Base-by-base conservation (phyloP, 2,329 filamentous ascomycete genomes). In the Stenocarpella maydis region DNA sequence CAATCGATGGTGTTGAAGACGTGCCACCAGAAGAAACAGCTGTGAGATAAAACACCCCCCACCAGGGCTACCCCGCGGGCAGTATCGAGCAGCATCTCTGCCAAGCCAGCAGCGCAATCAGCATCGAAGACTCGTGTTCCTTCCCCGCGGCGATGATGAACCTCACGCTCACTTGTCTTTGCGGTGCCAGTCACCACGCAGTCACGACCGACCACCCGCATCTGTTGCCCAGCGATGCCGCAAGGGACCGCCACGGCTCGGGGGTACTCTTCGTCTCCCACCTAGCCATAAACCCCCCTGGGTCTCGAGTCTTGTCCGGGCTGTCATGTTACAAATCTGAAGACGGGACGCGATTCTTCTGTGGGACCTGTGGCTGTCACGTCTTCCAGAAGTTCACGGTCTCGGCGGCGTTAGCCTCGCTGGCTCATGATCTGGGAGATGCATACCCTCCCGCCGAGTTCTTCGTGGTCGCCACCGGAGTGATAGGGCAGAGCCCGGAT, bases 241-340 rank as follows among this genome's bases (percentile, higher is more conserved):
- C 71, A 31, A 71, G 69, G 17, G 78, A 77, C 65, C 75, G 77
- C 9, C 73, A 72, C 55, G 50, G 65, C 1, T 80, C 78, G 4
- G 82, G 81, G 6, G 68, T 80, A 1, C 74, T 84, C 2, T 83
- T 75, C 71, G 76, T 76, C 2, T 82, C 80, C 0, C 84, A 83
- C 63, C 72, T 75, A 17, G 74, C 75, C 3, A 76, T 83, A 19
- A 55, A 70, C 1, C 45, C 47, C 0, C 74, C 75, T 0, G 9
- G 72, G 67, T 1, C 65, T 0, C 70, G 68, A 1, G 71, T 80
- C 24, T 43, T 58, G 12, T 53, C 49, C 21, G 74, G 73, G n/a
- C 28, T 72, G 1, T 64, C 72, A 1, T 15, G 4, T 1, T 31
- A 41, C 26, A 24, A 28, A 24, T 49, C 8, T 2, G 69, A 71